These are phyloP conservation scores for Pseudocercospora pini-densiflorae DNA, from an alignment of 2,329 filamentous ascomycete genomes.

Conservation along the genomic window DNA sequence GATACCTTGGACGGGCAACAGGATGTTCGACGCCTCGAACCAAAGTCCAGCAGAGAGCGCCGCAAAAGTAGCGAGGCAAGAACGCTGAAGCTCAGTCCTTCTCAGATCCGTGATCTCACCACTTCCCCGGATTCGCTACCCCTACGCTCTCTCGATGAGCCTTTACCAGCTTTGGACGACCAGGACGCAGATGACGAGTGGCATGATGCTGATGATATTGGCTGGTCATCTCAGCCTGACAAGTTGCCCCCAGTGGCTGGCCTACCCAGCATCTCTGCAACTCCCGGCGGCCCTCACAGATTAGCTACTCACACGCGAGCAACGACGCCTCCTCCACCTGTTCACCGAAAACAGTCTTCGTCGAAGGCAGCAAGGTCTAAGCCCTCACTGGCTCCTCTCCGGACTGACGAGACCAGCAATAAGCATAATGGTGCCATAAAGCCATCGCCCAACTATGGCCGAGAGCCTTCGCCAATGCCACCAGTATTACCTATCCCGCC, in stretches of 20 bases:
- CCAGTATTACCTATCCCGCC: constrained; percentile 63
- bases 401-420: constrained; percentile 33
- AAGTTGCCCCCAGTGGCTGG: not conserved
- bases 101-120: constrained; percentile 25
- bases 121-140: constrained; percentile 30
- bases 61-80: constrained; percentile 27
- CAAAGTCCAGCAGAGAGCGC: constrained; percentile 1
- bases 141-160: constrained; percentile 25
- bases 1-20: not conserved
- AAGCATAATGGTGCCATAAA: constrained; percentile 36
- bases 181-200: constrained; percentile 23
- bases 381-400: constrained; percentile 24
- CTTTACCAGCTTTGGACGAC: constrained; percentile 11
- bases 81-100: constrained; percentile 23
- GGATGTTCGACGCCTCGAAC: not conserved
- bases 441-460: constrained; percentile 41
- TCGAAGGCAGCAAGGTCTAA: constrained; percentile 21
- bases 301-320: constrained; percentile 15
- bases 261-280: constrained; percentile 16
- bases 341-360: constrained; percentile 23
- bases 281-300: constrained; percentile 4
- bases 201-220: constrained; percentile 16
- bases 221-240: not conserved
- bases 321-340: constrained; percentile 13
- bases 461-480: constrained; percentile 52